These are phyloP conservation scores for Podospora comata DNA, from an alignment of 495 filamentous ascomycete species.

Conservation along the genomic window DNA sequence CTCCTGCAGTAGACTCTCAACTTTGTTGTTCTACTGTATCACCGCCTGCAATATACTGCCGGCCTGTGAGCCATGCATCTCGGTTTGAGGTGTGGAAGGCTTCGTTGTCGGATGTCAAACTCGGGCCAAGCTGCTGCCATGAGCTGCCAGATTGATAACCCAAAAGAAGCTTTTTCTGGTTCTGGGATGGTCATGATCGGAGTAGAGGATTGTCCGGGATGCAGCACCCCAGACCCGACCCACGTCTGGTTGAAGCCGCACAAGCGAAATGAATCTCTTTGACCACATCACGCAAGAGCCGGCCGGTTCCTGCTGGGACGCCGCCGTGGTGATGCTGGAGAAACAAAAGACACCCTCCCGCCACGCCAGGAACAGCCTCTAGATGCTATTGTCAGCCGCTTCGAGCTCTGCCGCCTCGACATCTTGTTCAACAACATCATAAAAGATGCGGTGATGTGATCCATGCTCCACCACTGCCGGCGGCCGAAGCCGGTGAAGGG, in stretches of 20 bases:
- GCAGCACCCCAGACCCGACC: neutral
- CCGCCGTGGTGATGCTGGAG: neutral
- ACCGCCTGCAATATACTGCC: neutral
- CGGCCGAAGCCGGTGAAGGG: neutral
- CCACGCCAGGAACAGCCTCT: neutral
- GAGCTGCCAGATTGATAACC: neutral
- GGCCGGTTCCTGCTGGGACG: neutral
- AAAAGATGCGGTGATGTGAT: neutral
- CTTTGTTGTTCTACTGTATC: constrained; percentile 1
- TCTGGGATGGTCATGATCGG: neutral
- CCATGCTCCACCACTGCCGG: neutral
- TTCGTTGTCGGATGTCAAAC: neutral
- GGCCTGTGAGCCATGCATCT: neutral
- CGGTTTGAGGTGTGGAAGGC: neutral
- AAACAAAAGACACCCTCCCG: neutral
- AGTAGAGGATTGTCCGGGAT: neutral
- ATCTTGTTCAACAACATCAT: neutral
- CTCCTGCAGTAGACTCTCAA: neutral
- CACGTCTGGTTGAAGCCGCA: neutral
- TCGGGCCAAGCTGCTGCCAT: neutral
- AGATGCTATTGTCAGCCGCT: neutral
- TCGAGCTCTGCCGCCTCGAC: neutral
- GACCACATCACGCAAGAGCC: constrained; percentile 1
- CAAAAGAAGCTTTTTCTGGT: neutral
- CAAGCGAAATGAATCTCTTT: constrained; percentile 5